Evolutionary conservation across 352 stramenopile genomes (phyloP).

Genomic region (Aphanomyces cochlioides): DNA sequence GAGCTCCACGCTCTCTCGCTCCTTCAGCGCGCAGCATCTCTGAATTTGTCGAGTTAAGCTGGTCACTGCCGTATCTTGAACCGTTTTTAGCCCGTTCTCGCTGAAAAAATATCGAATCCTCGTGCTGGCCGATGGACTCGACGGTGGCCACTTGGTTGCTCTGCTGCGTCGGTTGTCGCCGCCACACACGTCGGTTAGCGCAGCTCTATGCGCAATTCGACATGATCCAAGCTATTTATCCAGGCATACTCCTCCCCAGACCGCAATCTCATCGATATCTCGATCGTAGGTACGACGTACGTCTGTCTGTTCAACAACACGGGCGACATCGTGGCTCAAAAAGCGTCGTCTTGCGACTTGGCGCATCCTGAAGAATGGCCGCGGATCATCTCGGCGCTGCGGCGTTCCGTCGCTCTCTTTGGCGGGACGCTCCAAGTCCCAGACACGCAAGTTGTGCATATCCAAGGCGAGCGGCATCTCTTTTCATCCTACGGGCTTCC

Average conservation of each 20-base stretch:
- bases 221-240: slow-evolving; percentile 64
- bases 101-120: too few relatives aligned
- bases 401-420: slow-evolving; percentile 74
- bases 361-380: slow-evolving; percentile 70
- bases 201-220: slow-evolving; percentile 77
- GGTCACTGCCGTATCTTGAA: too few relatives aligned
- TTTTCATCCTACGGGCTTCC: slow-evolving; percentile 73
- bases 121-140: too few relatives aligned
- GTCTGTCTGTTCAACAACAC: slow-evolving; percentile 74
- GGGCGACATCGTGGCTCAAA: slow-evolving; percentile 59
- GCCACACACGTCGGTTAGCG: slow-evolving; percentile 46
- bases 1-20: too few relatives aligned
- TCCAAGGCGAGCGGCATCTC: slow-evolving; percentile 77
- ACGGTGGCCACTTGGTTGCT: slow-evolving; percentile 34
- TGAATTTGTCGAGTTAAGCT: too few relatives aligned
- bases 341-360: not conserved
- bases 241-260: slow-evolving; percentile 26
- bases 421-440: slow-evolving; percentile 76
- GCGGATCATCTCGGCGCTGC: slow-evolving; percentile 73
- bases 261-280: not conserved
- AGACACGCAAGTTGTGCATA: slow-evolving; percentile 77
- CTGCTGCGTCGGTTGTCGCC: slow-evolving; percentile 64
- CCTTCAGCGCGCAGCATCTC: too few relatives aligned
- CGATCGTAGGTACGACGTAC: slow-evolving; percentile 53
- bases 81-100: too few relatives aligned